A percentile compares a stretch with the other conserved stretches of the same genome.
Evolutionary conservation across 1,284 basidiomycete species (phyloP).

Genomic region (Microbotryomycetes sp.): DNA sequence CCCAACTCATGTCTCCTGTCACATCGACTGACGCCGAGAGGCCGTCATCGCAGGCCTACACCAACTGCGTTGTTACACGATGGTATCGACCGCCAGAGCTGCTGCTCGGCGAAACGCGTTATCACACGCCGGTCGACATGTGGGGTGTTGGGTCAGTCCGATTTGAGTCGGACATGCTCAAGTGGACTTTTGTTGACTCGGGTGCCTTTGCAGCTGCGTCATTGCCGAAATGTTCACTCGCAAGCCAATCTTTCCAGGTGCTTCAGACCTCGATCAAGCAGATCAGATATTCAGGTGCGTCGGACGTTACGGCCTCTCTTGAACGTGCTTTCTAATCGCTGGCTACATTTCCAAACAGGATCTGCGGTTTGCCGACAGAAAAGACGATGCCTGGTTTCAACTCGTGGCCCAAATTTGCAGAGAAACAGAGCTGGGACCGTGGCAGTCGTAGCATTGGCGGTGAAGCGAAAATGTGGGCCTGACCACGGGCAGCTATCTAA

Average conservation of each 20-base stretch:
- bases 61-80: slow-evolving; percentile 95
- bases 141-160: slow-evolving; percentile 87
- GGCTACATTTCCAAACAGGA: neutral
- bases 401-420: neutral
- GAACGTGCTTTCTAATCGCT: neutral
- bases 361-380: slow-evolving; percentile 21
- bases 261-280: slow-evolving; percentile 82
- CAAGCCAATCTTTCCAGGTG: slow-evolving; percentile 79
- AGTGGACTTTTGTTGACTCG: slow-evolving; percentile 3
- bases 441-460: neutral
- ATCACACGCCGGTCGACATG: slow-evolving; percentile 90
- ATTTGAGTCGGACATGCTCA: neutral
- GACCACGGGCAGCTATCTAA: too few species aligned
- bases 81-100: slow-evolving; percentile 98
- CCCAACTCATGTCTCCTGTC: neutral
- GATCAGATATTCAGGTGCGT: slow-evolving; percentile 83
- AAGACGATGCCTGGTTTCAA: slow-evolving; percentile 21
- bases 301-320: slow-evolving; percentile 50
- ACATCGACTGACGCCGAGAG: neutral
- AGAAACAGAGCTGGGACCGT: slow-evolving; percentile 4
- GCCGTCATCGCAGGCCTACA: slow-evolving; percentile 54
- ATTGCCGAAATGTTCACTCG: slow-evolving; percentile 91
- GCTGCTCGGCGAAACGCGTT: slow-evolving; percentile 75
- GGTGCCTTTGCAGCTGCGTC: slow-evolving; percentile 63
- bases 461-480: slow-evolving; percentile 8